Evolutionary conservation across 2,329 filamentous ascomycete genomes (phyloP).

Genomic region (Cadophora malorum): DNA sequence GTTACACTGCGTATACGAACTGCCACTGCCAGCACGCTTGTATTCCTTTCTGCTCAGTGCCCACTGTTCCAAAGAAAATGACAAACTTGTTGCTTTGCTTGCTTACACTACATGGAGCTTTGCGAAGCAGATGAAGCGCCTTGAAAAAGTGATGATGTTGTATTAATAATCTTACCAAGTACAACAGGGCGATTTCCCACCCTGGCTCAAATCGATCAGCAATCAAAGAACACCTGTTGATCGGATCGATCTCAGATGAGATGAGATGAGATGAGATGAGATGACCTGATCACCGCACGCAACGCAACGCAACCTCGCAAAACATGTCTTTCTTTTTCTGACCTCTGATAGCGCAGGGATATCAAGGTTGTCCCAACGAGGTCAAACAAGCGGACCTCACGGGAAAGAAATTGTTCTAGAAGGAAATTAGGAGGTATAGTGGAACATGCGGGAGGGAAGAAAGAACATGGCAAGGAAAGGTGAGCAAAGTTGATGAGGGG

Average conservation of each 20-base stretch:
- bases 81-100: neutral
- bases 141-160: neutral
- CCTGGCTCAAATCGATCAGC: neutral
- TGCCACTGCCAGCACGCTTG: slow-evolving; percentile 15
- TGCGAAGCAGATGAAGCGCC: neutral
- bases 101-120: neutral
- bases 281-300: slow-evolving; percentile 3
- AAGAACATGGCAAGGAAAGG: no score
- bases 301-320: no score
- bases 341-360: neutral
- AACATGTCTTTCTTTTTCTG: neutral
- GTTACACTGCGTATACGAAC: slow-evolving; percentile 6
- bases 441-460: neutral
- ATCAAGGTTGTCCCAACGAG: neutral
- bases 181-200: neutral
- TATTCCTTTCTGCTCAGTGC: neutral
- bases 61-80: neutral
- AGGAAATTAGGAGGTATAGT: slow-evolving; percentile 16
- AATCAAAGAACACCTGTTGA: neutral
- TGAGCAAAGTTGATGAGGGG: neutral
- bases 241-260: neutral
- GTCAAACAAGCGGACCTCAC: neutral
- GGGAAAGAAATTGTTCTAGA: slow-evolving; percentile 10
- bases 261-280: neutral
- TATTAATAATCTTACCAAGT: neutral